phyloP scores from a whole-genome alignment of 371 early-diverging fungal genomes.

The Rhizopus microsporus region DNA sequence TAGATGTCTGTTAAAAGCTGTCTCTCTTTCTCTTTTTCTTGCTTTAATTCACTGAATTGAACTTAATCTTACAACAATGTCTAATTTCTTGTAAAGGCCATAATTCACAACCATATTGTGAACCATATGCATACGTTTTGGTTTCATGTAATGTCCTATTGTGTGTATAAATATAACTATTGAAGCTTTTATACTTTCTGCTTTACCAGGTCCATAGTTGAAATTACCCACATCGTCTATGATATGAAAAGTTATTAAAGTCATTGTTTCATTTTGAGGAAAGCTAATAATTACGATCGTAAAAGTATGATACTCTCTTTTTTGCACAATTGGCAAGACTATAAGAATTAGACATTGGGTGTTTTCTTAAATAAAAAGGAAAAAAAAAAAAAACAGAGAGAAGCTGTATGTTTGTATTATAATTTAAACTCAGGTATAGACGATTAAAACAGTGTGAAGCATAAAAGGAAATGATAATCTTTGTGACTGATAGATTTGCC shows the following conservation, averaged over 20 bases:
- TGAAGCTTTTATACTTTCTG: background rate
- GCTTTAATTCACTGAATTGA: background rate
- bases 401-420: background rate
- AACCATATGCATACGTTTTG: conserved; percentile 97
- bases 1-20: background rate
- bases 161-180: background rate
- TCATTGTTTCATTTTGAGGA: background rate
- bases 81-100: conserved; percentile 95
- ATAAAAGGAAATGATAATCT: too few relatives aligned
- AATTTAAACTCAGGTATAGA: too few relatives aligned
- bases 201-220: conserved; percentile 80
- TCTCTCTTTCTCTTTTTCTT: background rate
- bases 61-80: conserved; percentile 65
- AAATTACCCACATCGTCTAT: conserved; percentile 86
- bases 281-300: conserved; percentile 60
- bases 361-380: background rate
- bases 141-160: conserved; percentile 98
- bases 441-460: too few relatives aligned
- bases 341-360: conserved; percentile 46
- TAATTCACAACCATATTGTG: conserved; percentile 97
- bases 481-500: too few relatives aligned
- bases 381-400: conserved; percentile 5
- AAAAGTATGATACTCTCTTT: conserved; percentile 77
- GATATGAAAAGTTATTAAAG: background rate
- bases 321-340: conserved; percentile 55